These are phyloP conservation scores for Pyricularia sp. DNA, from an alignment of 2,329 filamentous ascomycete species.

Conservation along the genomic window DNA sequence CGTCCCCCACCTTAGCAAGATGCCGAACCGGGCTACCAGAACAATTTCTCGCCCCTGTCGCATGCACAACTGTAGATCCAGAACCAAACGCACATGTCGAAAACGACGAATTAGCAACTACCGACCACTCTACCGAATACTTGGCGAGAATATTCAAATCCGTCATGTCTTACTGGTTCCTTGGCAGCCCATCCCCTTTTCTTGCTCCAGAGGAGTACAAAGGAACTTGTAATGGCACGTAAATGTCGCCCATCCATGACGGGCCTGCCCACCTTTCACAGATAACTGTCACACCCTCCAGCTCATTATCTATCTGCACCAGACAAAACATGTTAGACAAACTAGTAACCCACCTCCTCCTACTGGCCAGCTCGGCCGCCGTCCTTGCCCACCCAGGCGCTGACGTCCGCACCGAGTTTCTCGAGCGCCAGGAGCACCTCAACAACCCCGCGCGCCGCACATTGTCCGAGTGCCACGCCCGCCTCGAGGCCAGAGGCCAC, in stretches of 20 bases:
- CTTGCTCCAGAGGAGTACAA: neutral
- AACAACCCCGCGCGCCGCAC: conserved; percentile 3
- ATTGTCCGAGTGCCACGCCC: neutral
- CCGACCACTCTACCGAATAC: neutral
- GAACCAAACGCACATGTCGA: neutral
- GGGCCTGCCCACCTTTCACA: neutral
- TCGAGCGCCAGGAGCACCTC: conserved; percentile 4
- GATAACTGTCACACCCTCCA: neutral
- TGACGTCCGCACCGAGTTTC: conserved; percentile 4
- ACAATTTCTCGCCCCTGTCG: neutral
- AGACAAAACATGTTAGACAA: neutral
- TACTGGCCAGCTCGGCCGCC: neutral
- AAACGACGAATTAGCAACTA: neutral
- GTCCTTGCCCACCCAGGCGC: conserved; percentile 4
- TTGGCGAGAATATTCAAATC: neutral
- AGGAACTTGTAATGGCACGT: neutral
- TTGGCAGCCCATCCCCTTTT: neutral
- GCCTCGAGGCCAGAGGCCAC: conserved; percentile 3
- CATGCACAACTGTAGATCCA: neutral
- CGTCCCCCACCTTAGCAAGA: neutral
- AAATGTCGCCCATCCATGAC: neutral
- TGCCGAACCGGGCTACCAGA: neutral
- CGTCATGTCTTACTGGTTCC: neutral
- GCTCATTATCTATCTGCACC: neutral
- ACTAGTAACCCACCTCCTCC: neutral